Evolutionary conservation across 2,329 filamentous ascomycete genomes (phyloP).

Genomic region (Fusarium circinatum): DNA sequence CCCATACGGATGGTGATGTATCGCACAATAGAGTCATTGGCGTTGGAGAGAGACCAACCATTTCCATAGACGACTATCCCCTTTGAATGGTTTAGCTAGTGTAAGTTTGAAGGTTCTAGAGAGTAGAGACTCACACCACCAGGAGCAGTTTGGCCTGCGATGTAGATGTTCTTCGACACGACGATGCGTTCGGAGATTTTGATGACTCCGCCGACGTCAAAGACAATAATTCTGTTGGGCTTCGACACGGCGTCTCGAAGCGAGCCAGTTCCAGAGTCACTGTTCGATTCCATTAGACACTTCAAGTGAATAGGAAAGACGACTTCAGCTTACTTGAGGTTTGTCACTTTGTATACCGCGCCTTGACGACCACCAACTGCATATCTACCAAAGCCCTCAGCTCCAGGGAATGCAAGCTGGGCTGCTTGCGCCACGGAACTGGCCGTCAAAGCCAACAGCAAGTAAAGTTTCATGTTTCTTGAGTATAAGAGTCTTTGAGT

Average conservation of each 20-base stretch:
- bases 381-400: slow-evolving; percentile 46
- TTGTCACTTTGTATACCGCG: slow-evolving; percentile 51
- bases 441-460: background rate
- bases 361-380: slow-evolving; percentile 50
- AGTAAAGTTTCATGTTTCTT: background rate
- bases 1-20: slow-evolving; percentile 67
- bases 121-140: slow-evolving; percentile 52
- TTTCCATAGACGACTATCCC: slow-evolving; percentile 65
- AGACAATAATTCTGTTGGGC: slow-evolving; percentile 57
- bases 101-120: background rate
- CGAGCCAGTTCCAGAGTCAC: slow-evolving; percentile 51
- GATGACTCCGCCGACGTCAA: slow-evolving; percentile 59
- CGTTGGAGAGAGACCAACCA: slow-evolving; percentile 62
- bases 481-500: background rate
- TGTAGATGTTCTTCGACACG: slow-evolving; percentile 56
- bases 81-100: slow-evolving; percentile 15
- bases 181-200: slow-evolving; percentile 57
- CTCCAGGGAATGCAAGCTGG: slow-evolving; percentile 50
- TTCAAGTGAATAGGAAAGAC: background rate
- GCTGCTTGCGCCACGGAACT: slow-evolving; percentile 6
- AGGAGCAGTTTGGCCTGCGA: slow-evolving; percentile 61
- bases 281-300: background rate
- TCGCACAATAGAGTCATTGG: slow-evolving; percentile 63
- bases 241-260: slow-evolving; percentile 52
- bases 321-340: slow-evolving; percentile 43